These are phyloP conservation scores for Papiliotrema terrestris DNA, from an alignment of 1,284 basidiomycete species.

Conservation along the genomic window DNA sequence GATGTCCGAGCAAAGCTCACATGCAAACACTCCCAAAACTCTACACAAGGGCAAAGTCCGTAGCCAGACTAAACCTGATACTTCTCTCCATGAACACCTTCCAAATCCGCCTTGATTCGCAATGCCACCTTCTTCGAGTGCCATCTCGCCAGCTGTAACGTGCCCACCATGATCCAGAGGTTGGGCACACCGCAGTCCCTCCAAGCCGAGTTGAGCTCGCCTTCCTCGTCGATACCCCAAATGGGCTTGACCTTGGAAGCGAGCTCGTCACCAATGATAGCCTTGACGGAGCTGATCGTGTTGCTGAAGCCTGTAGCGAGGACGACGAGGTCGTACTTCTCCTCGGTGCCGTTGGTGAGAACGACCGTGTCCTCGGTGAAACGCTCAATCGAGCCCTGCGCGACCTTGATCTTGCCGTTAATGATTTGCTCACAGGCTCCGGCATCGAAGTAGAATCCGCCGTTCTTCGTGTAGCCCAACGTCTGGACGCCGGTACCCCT, in stretches of 20 bases:
- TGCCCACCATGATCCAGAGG: conserved; percentile 61
- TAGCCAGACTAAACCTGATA: no score
- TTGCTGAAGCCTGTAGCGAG: conserved; percentile 60
- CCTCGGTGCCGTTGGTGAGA: conserved; percentile 37
- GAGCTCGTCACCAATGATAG: conserved; percentile 53
- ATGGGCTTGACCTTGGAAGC: conserved; percentile 52
- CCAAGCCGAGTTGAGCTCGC: conserved; percentile 57
- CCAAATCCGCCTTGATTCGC: no score
- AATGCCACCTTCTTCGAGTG: no score
- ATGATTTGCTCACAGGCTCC: conserved; percentile 37
- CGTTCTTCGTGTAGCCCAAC: conserved; percentile 24
- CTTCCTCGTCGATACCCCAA: conserved; percentile 60
- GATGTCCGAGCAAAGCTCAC: no score
- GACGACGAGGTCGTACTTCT: conserved; percentile 64
- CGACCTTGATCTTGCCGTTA: conserved; percentile 35
- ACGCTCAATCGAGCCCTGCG: conserved; percentile 25
- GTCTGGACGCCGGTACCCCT: conserved; percentile 19
- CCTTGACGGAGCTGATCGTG: conserved; percentile 43
- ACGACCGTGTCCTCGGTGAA: conserved; percentile 28
- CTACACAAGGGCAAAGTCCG: no score
- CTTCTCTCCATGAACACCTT: no score
- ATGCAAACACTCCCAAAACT: no score
- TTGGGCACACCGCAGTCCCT: conserved; percentile 54
- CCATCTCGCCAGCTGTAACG: no score
- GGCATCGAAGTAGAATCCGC: conserved; percentile 42